Base-by-base conservation (phyloP, 352 stramenopile species). In the Elongisporangium prolatum region DNA sequence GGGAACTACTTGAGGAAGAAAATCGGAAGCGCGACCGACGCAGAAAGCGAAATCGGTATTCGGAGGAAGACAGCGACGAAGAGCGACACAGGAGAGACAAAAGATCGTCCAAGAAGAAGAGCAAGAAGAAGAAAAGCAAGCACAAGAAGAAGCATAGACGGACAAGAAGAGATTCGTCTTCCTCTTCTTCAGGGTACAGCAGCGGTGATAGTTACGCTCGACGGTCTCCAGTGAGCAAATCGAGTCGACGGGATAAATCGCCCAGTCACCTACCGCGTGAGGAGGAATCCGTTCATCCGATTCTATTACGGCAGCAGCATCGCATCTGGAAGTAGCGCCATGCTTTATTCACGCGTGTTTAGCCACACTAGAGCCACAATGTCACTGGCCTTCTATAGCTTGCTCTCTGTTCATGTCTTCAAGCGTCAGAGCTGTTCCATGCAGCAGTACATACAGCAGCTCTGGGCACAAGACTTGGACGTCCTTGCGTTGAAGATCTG, bases 311-410 rank as follows among this genome's bases (percentile, higher is more conserved):
- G 3, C 61, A 69, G 9, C 70, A 68, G 21, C 72, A 80, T 50
- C 69, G 66, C 20, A 63, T 80, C 50, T 80, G 72, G 69, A 77
- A 75, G 24, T 80, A 59, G 60, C 24, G n/a, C n/a, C n/a, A 34
- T 4, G 20, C 18, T 24, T 18, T 34, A 11, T 9, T 13, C 52
- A 63, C 47, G 59, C 28, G 13, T 21, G 18, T 37, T 53, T 11
- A 47, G 21, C 8, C 48, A 56, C 49, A 57, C 50, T 28, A 28
- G 11, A 48, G 8, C 52, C 21, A 38, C 22, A 16, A 48, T 51
- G 40, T 16, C 6, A 57, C n/a, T 28, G 21, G 54, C 2, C 28
- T 22, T 17, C 16, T 60, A 40, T 20, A 54, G 37, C 21, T 64
- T 75, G 60, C 10, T 37, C 16, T n/a, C 17, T 55, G n/a, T 62